Evolutionary conservation across 805 yeast species (phyloP).

Genomic region (Yarrowia yakushimensis): DNA sequence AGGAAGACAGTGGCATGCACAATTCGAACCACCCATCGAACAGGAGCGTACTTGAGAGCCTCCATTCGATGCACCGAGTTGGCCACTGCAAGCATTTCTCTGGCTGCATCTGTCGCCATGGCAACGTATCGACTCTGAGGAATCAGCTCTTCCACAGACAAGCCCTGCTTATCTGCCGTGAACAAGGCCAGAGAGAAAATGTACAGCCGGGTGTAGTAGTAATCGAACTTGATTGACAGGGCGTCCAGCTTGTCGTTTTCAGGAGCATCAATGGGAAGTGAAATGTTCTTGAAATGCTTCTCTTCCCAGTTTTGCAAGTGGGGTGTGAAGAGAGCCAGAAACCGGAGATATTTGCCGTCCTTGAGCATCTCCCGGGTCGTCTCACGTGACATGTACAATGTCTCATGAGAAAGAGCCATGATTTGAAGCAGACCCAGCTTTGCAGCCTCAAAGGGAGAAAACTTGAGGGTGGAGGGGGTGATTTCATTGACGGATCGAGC

Average conservation of each 20-base stretch:
- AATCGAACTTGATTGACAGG: conserved; percentile 72
- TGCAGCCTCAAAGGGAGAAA: conserved; percentile 66
- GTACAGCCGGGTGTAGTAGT: conserved; percentile 77
- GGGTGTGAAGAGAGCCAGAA: conserved; percentile 70
- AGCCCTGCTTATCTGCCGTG: conserved; percentile 41
- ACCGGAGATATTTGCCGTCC: conserved; percentile 51
- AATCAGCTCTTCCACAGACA: conserved; percentile 65
- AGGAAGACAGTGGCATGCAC: conserved; percentile 87
- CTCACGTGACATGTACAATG: conserved; percentile 56
- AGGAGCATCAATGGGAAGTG: conserved; percentile 24
- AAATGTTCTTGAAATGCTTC: conserved; percentile 54
- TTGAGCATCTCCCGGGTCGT: conserved; percentile 38
- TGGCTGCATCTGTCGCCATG: conserved; percentile 78
- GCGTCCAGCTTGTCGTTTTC: conserved; percentile 33
- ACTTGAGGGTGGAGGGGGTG: conserved; percentile 45
- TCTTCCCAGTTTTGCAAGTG: conserved; percentile 74
- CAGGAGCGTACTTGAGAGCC: conserved; percentile 75
- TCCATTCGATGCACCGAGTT: conserved; percentile 60
- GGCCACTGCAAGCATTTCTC: conserved; percentile 69
- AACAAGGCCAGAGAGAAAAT: conserved; percentile 76
- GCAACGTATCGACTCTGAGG: conserved; percentile 71
- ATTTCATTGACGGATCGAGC: conserved; percentile 60
- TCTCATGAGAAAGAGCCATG: conserved; percentile 76
- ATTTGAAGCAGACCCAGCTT: conserved; percentile 75
- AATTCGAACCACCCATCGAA: conserved; percentile 84